Evolutionary conservation across 805 yeast species (phyloP), one percentile per base, ranked within the genome.

Genomic region (Kluyveromyces dobzhanskii): DNA sequence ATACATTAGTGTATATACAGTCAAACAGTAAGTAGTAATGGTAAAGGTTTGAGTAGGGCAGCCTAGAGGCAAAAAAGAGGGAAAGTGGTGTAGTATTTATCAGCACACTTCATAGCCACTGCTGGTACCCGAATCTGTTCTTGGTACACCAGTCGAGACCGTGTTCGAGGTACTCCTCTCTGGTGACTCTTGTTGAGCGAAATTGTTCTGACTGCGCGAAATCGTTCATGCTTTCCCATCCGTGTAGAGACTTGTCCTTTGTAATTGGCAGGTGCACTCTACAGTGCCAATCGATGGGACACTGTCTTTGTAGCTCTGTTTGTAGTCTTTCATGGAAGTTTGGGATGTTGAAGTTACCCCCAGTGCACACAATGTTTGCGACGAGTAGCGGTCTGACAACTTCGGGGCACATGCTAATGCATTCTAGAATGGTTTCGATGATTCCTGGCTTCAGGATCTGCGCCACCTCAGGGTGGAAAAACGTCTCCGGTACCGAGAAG

Each of bases 381-480:
- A 78, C 76, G 37, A 92, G 65, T 38, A 92, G 61, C 0, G 95
- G 94, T 37, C 85, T 64, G 2, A 80, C 56, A 4, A 81, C 70
- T 45, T 78, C 86, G 0, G 97, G 96, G 25, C 84, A 70, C 12
- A 78, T 65, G 51, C 73, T 67, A 4, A 92, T 66, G 21, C 84
- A 66, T 43, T 85, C 86, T 31, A 80, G 73, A 2, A 85, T 73
- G 0, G 82, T 68, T 43, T 77, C 82, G 0, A 81, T 72, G 16
- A 94, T 60, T 11, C 96, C 97, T 0, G 90, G 78, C 48, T 87
- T 80, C 47, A 79, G 73, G 24, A 90, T 66, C 11, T 85, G 86
- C 1, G 84, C 70, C 40, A 85, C 78, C 44, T 78, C 84, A 0
- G 99, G 98, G 49, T 81, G 87, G 59, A 85, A 88, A 26, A 84